Base-by-base conservation (phyloP, 306 rosid genomes). In the Abrus precatorius region DNA sequence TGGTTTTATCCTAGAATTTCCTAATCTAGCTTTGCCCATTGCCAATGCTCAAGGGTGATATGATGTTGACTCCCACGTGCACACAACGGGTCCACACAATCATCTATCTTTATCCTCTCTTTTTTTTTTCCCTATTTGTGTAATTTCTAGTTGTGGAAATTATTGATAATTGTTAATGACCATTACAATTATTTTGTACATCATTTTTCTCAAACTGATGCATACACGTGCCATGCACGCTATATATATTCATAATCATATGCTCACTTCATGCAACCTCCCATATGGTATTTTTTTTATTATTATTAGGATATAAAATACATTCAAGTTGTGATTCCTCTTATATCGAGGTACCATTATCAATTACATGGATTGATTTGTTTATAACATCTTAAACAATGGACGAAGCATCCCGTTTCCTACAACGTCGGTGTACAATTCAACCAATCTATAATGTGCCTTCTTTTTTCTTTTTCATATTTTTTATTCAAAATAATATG, bases 31-130 rank as follows among this genome's bases (percentile, higher is more conserved):
- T 76, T 65, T 27, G 34, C 47, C 60, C 5, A 56, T 69, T 63
- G 79, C 34, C 68, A 61, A 55, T 30, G 60, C 63, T 65, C 30
- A 41, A 59, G 50, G 76, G 75, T 54, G 57, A 60, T 59, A 70
- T 79, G 88, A 82, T 77, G 79, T 75, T 72, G 81, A 84, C 82
- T 68, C 60, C 79, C 82, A 77, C 85, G 76, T 77, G 84, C 76
- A 84, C 44, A 56, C 20, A 34, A 43, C 4, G 52, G 85, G 52
- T 72, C 85, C 84, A 75, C 82, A 43, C 80, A 52, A 75, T 80
- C 79, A 75, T 60, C 69, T 65, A 7, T 44, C 53, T 5, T 66
- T 71, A 72, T 28, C 48, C 43, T 12, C 63, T 45, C 27, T 9
- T 27, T 12, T 7, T 20, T 5, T 9, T 11, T 2, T 6, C 10